Evolutionary conservation across 129 eudicot species (phyloP), one percentile per base, ranked within the genome.

Genomic region (Cynara cardunculus): DNA sequence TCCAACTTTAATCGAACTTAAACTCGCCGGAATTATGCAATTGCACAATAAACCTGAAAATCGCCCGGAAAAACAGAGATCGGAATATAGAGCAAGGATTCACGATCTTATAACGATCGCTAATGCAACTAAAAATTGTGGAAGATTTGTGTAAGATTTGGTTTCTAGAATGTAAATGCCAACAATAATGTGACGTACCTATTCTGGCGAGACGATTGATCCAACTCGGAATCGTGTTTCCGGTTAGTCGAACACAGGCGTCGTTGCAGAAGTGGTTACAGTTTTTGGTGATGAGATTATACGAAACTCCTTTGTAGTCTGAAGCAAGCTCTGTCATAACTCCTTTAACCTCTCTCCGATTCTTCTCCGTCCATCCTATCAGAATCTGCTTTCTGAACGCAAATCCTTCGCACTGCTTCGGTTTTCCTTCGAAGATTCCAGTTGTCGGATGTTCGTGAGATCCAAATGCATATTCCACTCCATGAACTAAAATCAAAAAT

Each of bases 211-310:
- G 96, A 30, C 98, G 97, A 85, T 94, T 94, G 14, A 94, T 90
- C 98, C 98, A 94, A 35, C 87, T 84, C 0, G 98, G 98, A 71
- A 94, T 94, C 0, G 93, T 83, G 80, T 87, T 91, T 24, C 96
- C 92, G 62, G 96, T 78, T 74, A 94, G 96, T 10, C 81, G 74
- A 76, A 90, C 39, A 72, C 93, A 91, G 44, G 91, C 97, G 25
- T 88, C 97, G 59, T 91, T 94, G 86, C 97, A 91, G 39, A 94
- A 94, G 84, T 94, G 98, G 77, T 94, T 94, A 71, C 98, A 94
- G 46, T 94, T 94, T 78, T 87, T 94, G 19, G 98, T 82, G 22
- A 94, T 88, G 37, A 91, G 90, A 85, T 94, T 91, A 69, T 94
- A 94, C 3, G 92, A 93, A 83, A 86, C 81, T 25, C 98, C 98